phyloP scores from a whole-genome alignment of 805 yeast genomes.

The Ascoidea tarda region DNA sequence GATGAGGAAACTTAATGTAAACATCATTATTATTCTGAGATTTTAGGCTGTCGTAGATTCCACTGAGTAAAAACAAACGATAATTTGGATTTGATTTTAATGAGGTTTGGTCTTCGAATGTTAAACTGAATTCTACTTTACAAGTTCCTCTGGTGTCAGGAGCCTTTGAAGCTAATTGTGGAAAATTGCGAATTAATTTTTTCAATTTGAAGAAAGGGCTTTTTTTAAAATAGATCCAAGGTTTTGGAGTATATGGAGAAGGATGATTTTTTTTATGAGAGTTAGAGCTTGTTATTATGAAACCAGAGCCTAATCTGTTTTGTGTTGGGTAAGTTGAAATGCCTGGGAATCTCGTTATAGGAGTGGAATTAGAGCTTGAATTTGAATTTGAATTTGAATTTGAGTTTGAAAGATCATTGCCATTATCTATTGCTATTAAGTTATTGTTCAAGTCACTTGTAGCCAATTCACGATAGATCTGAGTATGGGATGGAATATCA shows the following conservation, averaged over 20 bases:
- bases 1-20: constrained; percentile 51
- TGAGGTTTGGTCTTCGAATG: constrained; percentile 24
- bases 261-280: not conserved
- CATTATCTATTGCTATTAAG: not conserved
- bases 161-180: constrained; percentile 27
- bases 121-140: constrained; percentile 26
- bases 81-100: constrained; percentile 18
- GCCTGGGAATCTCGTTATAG: constrained; percentile 1
- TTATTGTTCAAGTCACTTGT: not conserved
- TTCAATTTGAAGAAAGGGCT: constrained; percentile 43
- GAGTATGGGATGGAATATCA: not conserved
- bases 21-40: constrained; percentile 16
- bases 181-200: constrained; percentile 31
- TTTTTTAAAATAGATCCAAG: constrained; percentile 33
- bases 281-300: not conserved
- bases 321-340: constrained; percentile 4
- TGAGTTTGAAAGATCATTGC: not conserved
- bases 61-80: constrained; percentile 41
- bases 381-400: not conserved
- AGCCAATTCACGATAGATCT: not conserved
- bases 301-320: not conserved
- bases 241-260: constrained; percentile 16
- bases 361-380: not conserved
- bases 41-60: constrained; percentile 19
- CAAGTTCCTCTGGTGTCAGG: constrained; percentile 32